Evolutionary conservation across 805 yeast species (phyloP).

Genomic region (Wickerhamiella spandovensis): DNA sequence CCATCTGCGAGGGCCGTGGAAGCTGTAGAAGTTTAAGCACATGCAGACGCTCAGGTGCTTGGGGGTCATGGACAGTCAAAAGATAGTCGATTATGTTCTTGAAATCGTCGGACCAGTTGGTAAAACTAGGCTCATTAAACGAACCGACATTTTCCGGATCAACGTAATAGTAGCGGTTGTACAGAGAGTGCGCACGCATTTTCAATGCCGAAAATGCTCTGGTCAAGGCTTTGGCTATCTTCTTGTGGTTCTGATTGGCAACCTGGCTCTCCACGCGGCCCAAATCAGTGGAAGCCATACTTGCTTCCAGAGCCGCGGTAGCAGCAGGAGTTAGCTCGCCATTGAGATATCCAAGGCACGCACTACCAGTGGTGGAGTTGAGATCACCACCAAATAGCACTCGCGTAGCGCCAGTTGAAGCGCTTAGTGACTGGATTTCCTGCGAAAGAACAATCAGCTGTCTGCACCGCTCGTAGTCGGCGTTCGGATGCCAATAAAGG

Average conservation of each 20-base stretch:
- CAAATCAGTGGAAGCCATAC: too few species aligned
- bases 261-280: too few species aligned
- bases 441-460: constrained; percentile 29
- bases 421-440: constrained; percentile 12
- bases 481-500: constrained; percentile 92
- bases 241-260: too few species aligned
- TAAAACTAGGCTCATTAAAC: constrained; percentile 62
- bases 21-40: constrained; percentile 46
- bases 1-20: constrained; percentile 68
- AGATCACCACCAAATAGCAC: neutral
- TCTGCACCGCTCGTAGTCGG: constrained; percentile 78
- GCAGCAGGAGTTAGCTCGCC: too few species aligned
- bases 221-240: too few species aligned
- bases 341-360: too few species aligned
- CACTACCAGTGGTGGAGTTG: neutral
- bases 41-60: neutral
- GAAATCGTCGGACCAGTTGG: constrained; percentile 93
- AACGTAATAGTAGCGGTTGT: neutral
- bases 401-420: neutral
- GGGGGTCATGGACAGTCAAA: constrained; percentile 24
- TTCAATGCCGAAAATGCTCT: too few species aligned
- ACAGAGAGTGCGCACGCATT: neutral
- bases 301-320: too few species aligned
- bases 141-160: neutral
- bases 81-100: constrained; percentile 78